Conservation (phyloP, 805 yeast species). For the Lachancea meyersii region DNA sequence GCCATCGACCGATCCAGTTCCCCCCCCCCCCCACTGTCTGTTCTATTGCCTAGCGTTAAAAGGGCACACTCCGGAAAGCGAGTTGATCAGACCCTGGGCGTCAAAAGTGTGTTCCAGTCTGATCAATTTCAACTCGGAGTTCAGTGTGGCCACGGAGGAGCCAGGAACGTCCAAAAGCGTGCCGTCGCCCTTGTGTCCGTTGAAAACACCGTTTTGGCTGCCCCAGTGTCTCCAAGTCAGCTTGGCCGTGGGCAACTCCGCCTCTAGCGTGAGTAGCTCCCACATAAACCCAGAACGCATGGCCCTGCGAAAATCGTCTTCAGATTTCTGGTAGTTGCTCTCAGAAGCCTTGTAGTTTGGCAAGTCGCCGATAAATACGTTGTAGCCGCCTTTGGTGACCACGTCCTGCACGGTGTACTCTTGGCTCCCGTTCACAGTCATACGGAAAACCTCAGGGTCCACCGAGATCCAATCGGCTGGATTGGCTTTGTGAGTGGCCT, state of each 20-base stretch:
- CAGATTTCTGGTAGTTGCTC: conserved; percentile 3
- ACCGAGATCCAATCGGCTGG: conserved; percentile 7
- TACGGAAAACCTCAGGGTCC: conserved; percentile 4
- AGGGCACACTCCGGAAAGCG: conserved; percentile 5
- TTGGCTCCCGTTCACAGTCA: conserved; percentile 6
- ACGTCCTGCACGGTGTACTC: conserved; percentile 5
- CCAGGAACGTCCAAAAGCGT: conserved; percentile 4
- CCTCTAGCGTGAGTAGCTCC: conserved; percentile 4
- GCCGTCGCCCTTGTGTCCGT: conserved; percentile 8
- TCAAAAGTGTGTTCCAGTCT: conserved; percentile 4
- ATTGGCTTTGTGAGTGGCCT: conserved; percentile 7
- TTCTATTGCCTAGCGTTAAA: neutral
- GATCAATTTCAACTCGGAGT: conserved; percentile 1
- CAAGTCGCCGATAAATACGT: conserved; percentile 5
- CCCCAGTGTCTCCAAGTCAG: conserved; percentile 8
- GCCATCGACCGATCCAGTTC: neutral
- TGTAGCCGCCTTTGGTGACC: conserved; percentile 5
- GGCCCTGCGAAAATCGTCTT: conserved; percentile 4
- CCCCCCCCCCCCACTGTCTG: neutral
- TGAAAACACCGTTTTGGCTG: conserved; percentile 4
- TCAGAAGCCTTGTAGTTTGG: conserved; percentile 6
- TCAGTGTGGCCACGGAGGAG: neutral
- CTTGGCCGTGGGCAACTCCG: conserved; percentile 2
- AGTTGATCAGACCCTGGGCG: conserved; percentile 3
- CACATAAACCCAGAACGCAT: conserved; percentile 4